phyloP scores from a whole-genome alignment of 2,329 filamentous ascomycete genomes.

The Fusarium equiseti region DNA sequence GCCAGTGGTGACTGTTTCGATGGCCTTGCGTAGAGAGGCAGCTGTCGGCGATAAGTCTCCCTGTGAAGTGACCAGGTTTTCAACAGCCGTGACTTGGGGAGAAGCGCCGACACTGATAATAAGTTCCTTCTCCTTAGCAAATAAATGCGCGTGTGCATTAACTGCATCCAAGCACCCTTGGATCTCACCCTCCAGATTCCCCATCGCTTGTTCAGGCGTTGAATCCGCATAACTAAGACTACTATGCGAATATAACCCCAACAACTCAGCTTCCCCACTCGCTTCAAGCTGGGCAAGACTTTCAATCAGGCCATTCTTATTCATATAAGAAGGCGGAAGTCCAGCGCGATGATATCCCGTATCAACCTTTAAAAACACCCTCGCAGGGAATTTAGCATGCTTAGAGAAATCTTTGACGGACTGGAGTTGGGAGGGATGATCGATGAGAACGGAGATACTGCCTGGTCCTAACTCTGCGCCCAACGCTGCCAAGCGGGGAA shows the following conservation, averaged over 20 bases:
- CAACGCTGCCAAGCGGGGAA: conserved; percentile 62
- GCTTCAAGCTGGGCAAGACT: conserved; percentile 48
- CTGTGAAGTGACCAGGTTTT: conserved; percentile 39
- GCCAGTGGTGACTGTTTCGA: neutral
- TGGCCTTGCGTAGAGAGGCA: conserved; percentile 9
- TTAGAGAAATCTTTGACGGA: conserved; percentile 49
- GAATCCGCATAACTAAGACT: conserved; percentile 50
- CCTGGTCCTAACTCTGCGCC: conserved; percentile 58
- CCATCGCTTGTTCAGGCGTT: conserved; percentile 47
- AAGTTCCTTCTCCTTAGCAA: conserved; percentile 35
- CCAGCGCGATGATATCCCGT: conserved; percentile 74
- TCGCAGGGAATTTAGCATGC: conserved; percentile 46
- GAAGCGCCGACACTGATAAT: conserved; percentile 51
- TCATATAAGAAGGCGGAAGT: conserved; percentile 58
- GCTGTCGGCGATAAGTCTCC: neutral
- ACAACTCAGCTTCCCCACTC: conserved; percentile 13
- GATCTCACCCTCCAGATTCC: conserved; percentile 48
- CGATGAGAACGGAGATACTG: conserved; percentile 67
- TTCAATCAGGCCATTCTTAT: conserved; percentile 54
- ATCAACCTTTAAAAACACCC: conserved; percentile 71
- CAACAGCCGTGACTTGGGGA: conserved; percentile 47
- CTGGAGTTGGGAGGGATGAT: conserved; percentile 64
- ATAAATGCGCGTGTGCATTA: conserved; percentile 11
- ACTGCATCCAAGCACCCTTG: conserved; percentile 48
- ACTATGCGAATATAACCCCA: conserved; percentile 52